Conservation (phyloP, 208 protist species). For the Blastocrithidia nonstop region DNA sequence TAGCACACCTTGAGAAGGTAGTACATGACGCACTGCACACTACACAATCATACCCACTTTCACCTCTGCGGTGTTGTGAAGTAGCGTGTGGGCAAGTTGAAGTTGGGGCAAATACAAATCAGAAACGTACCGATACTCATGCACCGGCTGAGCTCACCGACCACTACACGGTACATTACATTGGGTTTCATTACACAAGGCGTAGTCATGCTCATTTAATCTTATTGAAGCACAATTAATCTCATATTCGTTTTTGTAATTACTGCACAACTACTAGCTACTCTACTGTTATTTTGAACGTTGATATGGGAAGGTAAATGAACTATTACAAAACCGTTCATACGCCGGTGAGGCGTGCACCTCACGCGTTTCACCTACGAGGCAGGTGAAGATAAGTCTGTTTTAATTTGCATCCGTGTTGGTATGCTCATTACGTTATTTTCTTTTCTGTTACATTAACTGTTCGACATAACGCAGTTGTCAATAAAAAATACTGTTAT, state of each 20-base stretch:
- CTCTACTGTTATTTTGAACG: no score
- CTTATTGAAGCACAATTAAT: neutral
- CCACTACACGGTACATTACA: conserved; percentile 1
- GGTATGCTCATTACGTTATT: no score
- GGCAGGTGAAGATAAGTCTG: conserved; percentile 49
- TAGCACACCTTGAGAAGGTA: conserved; percentile 51
- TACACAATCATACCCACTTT: conserved; percentile 58
- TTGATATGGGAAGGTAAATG: no score
- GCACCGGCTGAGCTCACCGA: conserved; percentile 2
- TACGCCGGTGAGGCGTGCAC: conserved; percentile 55
- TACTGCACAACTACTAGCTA: no score
- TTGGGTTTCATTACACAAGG: no score
- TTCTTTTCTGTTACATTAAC: no score
- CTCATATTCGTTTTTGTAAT: no score
- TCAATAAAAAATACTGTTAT: conserved; percentile 72
- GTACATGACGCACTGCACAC: conserved; percentile 36
- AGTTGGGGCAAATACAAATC: conserved; percentile 73
- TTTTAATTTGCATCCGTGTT: no score
- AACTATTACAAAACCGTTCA: conserved; percentile 17
- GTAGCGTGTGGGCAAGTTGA: conserved; percentile 55
- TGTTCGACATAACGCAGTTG: conserved; percentile 49
- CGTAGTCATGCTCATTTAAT: neutral
- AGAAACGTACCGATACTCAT: conserved; percentile 36
- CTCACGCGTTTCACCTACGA: conserved; percentile 54
- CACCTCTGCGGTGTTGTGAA: conserved; percentile 35